Evolutionary conservation across 2,329 filamentous ascomycete genomes (phyloP), one percentile per base, ranked within the genome.

Genomic region (Aspergillus sp.): DNA sequence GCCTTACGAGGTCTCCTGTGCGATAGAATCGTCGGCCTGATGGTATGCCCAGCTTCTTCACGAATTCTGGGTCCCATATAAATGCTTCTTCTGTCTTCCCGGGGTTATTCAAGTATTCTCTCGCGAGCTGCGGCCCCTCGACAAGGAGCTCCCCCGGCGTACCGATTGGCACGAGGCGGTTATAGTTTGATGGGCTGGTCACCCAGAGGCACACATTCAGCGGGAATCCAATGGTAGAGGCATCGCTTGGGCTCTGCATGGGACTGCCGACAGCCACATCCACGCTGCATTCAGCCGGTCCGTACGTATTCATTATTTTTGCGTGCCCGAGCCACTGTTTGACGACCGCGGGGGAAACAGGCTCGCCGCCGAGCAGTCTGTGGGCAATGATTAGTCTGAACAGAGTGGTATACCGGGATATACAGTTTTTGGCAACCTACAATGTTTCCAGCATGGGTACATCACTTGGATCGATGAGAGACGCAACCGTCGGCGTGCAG

Each of bases 11-110:
- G 34, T 56, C 54, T 24, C 54, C 54, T 11, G 54, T 56, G 12
- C 45, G 44, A 30, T 54, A 54, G 24, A 54, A 19, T 9, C 83
- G 0, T 80, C 82, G 61, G 86, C 83, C 62, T 54, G 39, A 4
- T n/a, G 41, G 4, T 5, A 45, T 60, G 17, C 11, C 51, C 24
- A 45, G 42, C 19, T 15, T 22, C 39, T 27, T 57, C 4, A 42
- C 47, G 40, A 37, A 62, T 17, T n/a, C 19, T 8, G 64, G 63
- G 34, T 56, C 57, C 6, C 55, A 3, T 64, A 68, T 51, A 67
- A 76, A 54, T 20, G 58, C 27, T 50, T 44, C 20, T 39, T 49
- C 24, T 6, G 24, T 24, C 8, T 8, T 24, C 7, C 2, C 24
- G 6, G 24, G 24, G 6, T 24, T n/a, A 19, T 49, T 34, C 3